Evolutionary conservation across 129 eudicot genomes (phyloP), one percentile per base, ranked within the genome.

Genomic region (Erigeron canadensis): DNA sequence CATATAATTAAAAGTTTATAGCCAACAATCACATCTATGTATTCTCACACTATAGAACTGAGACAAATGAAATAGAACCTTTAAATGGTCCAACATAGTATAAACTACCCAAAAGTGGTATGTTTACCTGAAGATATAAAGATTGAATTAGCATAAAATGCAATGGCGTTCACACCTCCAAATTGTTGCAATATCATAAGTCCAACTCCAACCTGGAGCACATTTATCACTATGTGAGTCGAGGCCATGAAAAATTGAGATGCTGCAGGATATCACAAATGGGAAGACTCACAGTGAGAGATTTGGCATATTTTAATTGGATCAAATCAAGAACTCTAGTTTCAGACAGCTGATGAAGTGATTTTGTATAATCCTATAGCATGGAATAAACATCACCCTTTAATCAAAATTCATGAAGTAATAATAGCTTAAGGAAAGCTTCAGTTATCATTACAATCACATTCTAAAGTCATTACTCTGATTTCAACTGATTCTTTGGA

Each of bases 111-210:
- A n/a, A n/a, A 65, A 23, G 18, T 1, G 40, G 19, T 41, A 63
- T 17, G 21, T 71, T 75, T 61, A 91, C 97, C 96, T 63, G 97
- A 93, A 71, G 96, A 84, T 50, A 79, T 76, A 59, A 88, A 91
- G 67, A 88, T 88, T 10, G 87, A 80, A 61, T 79, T 81, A n/a
- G 91, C 96, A 79, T 91, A 91, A 64, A 79, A 91, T 11, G 88
- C 85, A 68, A 88, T 86, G 6, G 85, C 97, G 59, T 82, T 88
- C 44, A 86, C 84, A 47, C 97, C 97, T 69, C 94, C 91, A 72
- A 88, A 84, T 83, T 89, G 94, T 66, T 84, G 96, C 79, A 91
- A 68, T 60, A 82, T 85, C 96, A 91, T 91, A 63, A 91, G 82
- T 40, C 97, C 96, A 34, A 88, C 90, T 47, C 92, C 89, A 57